Evolutionary conservation across 352 stramenopile species (phyloP).

Genomic region (Globisporangium alternatum): DNA sequence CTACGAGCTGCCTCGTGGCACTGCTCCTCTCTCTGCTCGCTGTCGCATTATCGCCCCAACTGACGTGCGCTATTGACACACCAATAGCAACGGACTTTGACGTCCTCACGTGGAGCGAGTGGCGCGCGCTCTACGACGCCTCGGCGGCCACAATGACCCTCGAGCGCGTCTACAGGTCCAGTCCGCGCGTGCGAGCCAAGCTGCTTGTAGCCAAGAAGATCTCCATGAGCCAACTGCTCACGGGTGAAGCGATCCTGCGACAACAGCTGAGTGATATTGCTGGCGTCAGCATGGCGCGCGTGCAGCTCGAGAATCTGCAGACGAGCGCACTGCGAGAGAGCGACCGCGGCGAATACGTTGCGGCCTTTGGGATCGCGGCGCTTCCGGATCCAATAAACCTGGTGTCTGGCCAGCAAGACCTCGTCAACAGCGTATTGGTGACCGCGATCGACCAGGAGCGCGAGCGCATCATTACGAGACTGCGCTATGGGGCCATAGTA

Average conservation of each 20-base stretch:
- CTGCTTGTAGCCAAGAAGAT: constrained; percentile 20
- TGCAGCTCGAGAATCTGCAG: constrained; percentile 29
- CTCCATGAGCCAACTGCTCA: constrained; percentile 27
- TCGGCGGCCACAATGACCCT: constrained; percentile 11
- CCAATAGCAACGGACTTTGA: background rate
- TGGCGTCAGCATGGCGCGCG: constrained; percentile 13
- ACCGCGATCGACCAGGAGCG: constrained; percentile 22
- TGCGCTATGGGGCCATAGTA: constrained; percentile 19
- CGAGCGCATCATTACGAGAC: constrained; percentile 15
- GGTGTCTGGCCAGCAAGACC: background rate
- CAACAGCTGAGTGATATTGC: constrained; percentile 29
- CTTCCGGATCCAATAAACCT: constrained; percentile 9
- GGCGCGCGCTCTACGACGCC: constrained; percentile 5
- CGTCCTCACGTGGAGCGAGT: constrained; percentile 10
- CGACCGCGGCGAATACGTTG: constrained; percentile 16
- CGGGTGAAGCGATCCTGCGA: constrained; percentile 20
- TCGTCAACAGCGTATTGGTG: background rate
- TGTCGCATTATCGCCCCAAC: no score
- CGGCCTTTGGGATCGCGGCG: constrained; percentile 26
- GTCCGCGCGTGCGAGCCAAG: constrained; percentile 27
- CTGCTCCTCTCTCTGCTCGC: no score
- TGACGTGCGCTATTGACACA: no score
- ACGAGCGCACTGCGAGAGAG: constrained; percentile 18
- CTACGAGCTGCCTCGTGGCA: no score
- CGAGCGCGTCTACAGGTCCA: constrained; percentile 19